These are phyloP conservation scores for Leptosphaerulina australis DNA, from an alignment of 2,329 filamentous ascomycete genomes.

Conservation along the genomic window DNA sequence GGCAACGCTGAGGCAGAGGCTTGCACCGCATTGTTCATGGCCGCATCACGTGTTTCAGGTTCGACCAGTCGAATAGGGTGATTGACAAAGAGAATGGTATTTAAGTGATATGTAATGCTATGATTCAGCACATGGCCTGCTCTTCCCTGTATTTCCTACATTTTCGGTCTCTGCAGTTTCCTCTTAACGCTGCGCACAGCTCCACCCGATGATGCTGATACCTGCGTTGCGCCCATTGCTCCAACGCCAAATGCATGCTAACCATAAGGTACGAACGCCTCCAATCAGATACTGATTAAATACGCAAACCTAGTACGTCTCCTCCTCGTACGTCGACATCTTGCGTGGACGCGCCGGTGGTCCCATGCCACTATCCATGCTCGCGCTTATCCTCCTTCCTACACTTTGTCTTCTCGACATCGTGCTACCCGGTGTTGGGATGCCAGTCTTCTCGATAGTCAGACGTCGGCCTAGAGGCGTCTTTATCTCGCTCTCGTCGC, in stretches of 20 bases:
- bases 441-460: slow-evolving; percentile 54
- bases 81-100: slow-evolving; percentile 40
- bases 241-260: slow-evolving; percentile 17
- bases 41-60: too few species aligned
- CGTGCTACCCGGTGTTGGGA: slow-evolving; percentile 55
- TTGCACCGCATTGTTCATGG: too few species aligned
- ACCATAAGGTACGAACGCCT: slow-evolving; percentile 4
- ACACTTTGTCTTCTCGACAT: slow-evolving; percentile 61
- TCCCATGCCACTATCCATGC: slow-evolving; percentile 53
- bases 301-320: slow-evolving; percentile 56
- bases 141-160: slow-evolving; percentile 5
- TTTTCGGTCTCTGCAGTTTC: background rate
- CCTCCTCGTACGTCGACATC: slow-evolving; percentile 59
- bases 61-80: too few species aligned
- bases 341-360: slow-evolving; percentile 57
- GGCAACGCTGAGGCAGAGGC: too few species aligned
- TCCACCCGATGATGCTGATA: background rate
- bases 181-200: slow-evolving; percentile 3
- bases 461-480: slow-evolving; percentile 55
- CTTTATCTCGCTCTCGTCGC: slow-evolving; percentile 44
- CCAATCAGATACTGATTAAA: slow-evolving; percentile 1
- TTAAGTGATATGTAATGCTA: slow-evolving; percentile 32
- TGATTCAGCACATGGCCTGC: slow-evolving; percentile 18
- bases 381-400: slow-evolving; percentile 48
- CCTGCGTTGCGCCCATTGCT: slow-evolving; percentile 6